Evolutionary conservation across 306 rosid genomes (phyloP).

Genomic region (Quercus wislizeni): DNA sequence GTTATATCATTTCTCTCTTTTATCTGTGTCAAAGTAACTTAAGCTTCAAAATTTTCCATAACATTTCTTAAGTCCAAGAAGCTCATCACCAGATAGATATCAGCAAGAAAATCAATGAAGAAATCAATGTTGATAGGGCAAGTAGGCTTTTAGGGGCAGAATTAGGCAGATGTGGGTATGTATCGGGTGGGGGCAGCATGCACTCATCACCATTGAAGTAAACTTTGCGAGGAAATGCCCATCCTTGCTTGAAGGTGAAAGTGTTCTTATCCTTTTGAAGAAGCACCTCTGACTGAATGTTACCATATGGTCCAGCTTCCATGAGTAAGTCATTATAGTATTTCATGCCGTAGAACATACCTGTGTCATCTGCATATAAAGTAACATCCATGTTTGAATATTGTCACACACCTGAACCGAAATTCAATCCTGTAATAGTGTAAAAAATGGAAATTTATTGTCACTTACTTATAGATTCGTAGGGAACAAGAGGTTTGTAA

Average conservation of each 20-base stretch:
- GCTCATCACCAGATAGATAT: slow-evolving; percentile 40
- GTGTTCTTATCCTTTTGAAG: slow-evolving; percentile 69
- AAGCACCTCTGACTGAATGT: slow-evolving; percentile 80
- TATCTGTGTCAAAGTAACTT: slow-evolving; percentile 17
- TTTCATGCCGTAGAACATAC: slow-evolving; percentile 87
- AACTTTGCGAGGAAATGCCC: slow-evolving; percentile 92
- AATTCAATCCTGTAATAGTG: background rate
- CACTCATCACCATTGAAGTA: slow-evolving; percentile 95
- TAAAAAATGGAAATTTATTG: background rate
- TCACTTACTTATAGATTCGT: slow-evolving; percentile 72
- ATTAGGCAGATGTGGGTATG: slow-evolving; percentile 80
- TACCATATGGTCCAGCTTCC: slow-evolving; percentile 87
- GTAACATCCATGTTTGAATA: background rate
- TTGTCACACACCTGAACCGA: background rate
- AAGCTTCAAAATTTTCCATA: slow-evolving; percentile 33
- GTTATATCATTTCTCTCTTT: slow-evolving; percentile 4
- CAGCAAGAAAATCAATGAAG: slow-evolving; percentile 47
- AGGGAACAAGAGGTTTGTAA: slow-evolving; percentile 81
- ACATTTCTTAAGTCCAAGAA: slow-evolving; percentile 20
- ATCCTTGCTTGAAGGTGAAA: slow-evolving; percentile 85
- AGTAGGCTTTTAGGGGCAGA: slow-evolving; percentile 34
- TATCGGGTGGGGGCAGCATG: slow-evolving; percentile 89
- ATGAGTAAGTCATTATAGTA: slow-evolving; percentile 69
- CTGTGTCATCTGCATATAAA: slow-evolving; percentile 73
- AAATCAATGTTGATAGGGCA: slow-evolving; percentile 30